Evolutionary conservation across 306 rosid genomes (phyloP), one percentile per base, ranked within the genome.

Genomic region (Phaseolus lunatus): DNA sequence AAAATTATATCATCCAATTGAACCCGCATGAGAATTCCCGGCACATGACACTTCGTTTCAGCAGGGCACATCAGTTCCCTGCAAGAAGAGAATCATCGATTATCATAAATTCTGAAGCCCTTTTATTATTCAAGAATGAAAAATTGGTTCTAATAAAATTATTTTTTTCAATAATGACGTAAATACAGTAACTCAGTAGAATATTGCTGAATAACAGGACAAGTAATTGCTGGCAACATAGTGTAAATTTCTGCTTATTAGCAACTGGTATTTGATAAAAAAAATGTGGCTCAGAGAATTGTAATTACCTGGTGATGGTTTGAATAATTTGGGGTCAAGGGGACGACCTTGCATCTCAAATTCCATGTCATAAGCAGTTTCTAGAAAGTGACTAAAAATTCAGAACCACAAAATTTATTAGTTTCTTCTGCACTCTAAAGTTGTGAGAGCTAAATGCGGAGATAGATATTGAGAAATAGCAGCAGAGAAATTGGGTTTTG

Each of bases 261-360:
- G 4, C 8, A 11, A 56, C 7, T 57, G 31, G 64, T 26, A 29
- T 29, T 29, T 29, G 4, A 29, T 29, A 29, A 29, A 29, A 29
- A 29, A 3, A 29, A 29, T 2, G 31, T 62, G 31, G 31, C 31
- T 27, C n/a, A n/a, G n/a, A 37, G 47, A n/a, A 20, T 7, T 22
- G 23, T 29, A 64, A 57, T 33, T 82, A 77, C 79, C 63, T 3
- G 13, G 4, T 44, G 9, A 12, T 13, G 37, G 6, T 23, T 23
- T 56, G 63, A 54, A 52, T 2, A 11, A 14, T 50, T 82, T 58
- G 2, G 76, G 66, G n/a, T 77, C 82, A n/a, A 56, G 14, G 8
- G 64, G 76, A 54, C 14, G 0, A 45, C 53, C 75, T 0, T 1
- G 2, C n/a, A 1, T 26, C 65, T 15, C 58, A 71, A 0, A 71